These are phyloP conservation scores for Kodamaea alishanica DNA, from an alignment of 1,139 yeast genomes.

Conservation along the genomic window DNA sequence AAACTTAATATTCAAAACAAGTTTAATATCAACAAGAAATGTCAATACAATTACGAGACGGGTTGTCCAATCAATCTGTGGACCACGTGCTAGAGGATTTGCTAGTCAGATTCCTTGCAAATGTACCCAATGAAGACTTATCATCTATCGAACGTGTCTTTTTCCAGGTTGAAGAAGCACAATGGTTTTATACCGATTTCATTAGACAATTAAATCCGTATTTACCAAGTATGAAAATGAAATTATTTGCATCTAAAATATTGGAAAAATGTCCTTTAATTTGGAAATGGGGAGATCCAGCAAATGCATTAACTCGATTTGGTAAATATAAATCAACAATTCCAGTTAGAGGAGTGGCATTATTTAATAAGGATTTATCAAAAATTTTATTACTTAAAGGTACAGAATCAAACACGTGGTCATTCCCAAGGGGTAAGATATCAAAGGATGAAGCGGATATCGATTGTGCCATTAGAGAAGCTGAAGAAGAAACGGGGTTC, in stretches of 20 bases:
- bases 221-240: conserved; percentile 77
- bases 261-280: conserved; percentile 79
- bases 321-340: conserved; percentile 83
- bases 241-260: conserved; percentile 68
- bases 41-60: conserved; percentile 57
- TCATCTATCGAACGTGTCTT: conserved; percentile 82
- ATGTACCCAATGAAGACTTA: conserved; percentile 88
- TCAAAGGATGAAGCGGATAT: conserved; percentile 88
- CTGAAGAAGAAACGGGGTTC: conserved; percentile 92
- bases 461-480: conserved; percentile 94
- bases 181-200: conserved; percentile 94
- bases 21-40: conserved; percentile 20
- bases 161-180: conserved; percentile 97
- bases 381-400: conserved; percentile 83
- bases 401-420: conserved; percentile 81
- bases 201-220: conserved; percentile 68
- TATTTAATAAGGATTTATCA: conserved; percentile 67
- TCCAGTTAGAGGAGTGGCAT: conserved; percentile 95
- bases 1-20: conserved; percentile 1
- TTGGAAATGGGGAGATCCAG: conserved; percentile 82
- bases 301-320: conserved; percentile 70
- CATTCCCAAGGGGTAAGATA: conserved; percentile 96
- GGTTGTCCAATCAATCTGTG: conserved; percentile 55
- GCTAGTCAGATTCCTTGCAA: conserved; percentile 82
- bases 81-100: conserved; percentile 84